Evolutionary conservation across 495 filamentous ascomycete species (phyloP), one percentile per base, ranked within the genome.

Genomic region (Elasticomyces elasticus): DNA sequence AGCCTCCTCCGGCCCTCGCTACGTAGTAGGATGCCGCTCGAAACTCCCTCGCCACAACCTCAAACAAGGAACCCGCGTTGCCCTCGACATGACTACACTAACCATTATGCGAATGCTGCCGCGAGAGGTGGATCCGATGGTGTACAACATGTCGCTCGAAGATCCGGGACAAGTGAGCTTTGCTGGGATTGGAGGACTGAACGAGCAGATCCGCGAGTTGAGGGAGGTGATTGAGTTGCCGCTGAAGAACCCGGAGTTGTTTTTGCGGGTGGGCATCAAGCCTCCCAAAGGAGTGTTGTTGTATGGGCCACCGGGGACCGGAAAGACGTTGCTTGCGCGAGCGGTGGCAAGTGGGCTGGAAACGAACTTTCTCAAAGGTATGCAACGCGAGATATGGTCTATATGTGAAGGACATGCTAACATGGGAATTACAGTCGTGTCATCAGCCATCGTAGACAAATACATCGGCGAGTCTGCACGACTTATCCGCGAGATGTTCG

Each of bases 41-140:
- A 97, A 97, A 71, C 92, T 99, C 61, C 92, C 97, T 71, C 96
- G 94, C 69, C 72, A 76, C 50, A 95, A 95, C 75, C 76, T 99
- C 62, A 96, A 96, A 76, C 94, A 99, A 72, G 94, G 94, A 58
- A 95, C 90, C 3, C 89, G 94, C 62, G 94, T 99, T 55, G 92
- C 94, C 40, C 86, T 99, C 51, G 94, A 99, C 68, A 99, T 99
- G 94, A 99, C 94, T 33, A 99, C 94, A 15, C 83, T 99, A 57
- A 99, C 94, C 25, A 99, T 99, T 70, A 99, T 99, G 94, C 87
- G 94, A 55, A 99, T 99, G 94, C 74, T 99, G 37, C 94, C 94
- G 37, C 87, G 94, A 61, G 94, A 99, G 74, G 94, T 99, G 59
- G 94, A 99, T 67, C 94, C 94, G 17, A 73, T 97, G 60, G 94